Conservation (phyloP, 306 rosid genomes). For the Inga laurina region DNA sequence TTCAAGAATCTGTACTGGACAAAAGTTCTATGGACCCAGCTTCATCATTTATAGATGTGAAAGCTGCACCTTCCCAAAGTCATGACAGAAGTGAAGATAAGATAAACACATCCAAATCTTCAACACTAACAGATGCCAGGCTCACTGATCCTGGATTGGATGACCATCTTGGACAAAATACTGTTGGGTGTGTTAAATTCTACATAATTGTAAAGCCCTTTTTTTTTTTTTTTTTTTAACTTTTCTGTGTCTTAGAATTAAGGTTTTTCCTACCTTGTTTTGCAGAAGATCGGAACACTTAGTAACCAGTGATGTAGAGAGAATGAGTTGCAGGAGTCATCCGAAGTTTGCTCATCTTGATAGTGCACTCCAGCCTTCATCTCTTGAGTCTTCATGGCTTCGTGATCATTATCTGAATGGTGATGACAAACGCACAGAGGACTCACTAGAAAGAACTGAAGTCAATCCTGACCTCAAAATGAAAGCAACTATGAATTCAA, state of each 20-base stretch:
- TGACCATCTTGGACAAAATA: slow-evolving; percentile 37
- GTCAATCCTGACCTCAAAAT: slow-evolving; percentile 42
- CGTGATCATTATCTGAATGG: slow-evolving; percentile 32
- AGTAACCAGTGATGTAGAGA: slow-evolving; percentile 30
- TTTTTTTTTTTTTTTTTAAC: neutral
- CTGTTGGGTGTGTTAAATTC: slow-evolving; percentile 45
- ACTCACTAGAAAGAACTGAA: slow-evolving; percentile 39
- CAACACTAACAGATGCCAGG: slow-evolving; percentile 46
- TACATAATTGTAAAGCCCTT: slow-evolving; percentile 7
- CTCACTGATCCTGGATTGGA: slow-evolving; percentile 42
- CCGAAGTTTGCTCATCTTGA: slow-evolving; percentile 38
- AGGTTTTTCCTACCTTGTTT: slow-evolving; percentile 29
- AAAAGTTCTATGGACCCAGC: slow-evolving; percentile 33
- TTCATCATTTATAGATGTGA: slow-evolving; percentile 33
- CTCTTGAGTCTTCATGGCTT: slow-evolving; percentile 33
- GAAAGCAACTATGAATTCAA: slow-evolving; percentile 54
- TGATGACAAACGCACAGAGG: slow-evolving; percentile 31
- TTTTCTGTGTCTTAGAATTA: slow-evolving; percentile 3
- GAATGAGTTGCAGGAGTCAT: slow-evolving; percentile 26
- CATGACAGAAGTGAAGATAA: slow-evolving; percentile 35
- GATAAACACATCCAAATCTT: slow-evolving; percentile 34
- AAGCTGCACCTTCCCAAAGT: slow-evolving; percentile 35
- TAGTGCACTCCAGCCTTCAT: slow-evolving; percentile 34
- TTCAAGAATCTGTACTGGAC: slow-evolving; percentile 26
- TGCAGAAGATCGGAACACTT: slow-evolving; percentile 50